Evolutionary conservation across 75 land plant species (phyloP).

Genomic region (Selaginella moellendorffii): DNA sequence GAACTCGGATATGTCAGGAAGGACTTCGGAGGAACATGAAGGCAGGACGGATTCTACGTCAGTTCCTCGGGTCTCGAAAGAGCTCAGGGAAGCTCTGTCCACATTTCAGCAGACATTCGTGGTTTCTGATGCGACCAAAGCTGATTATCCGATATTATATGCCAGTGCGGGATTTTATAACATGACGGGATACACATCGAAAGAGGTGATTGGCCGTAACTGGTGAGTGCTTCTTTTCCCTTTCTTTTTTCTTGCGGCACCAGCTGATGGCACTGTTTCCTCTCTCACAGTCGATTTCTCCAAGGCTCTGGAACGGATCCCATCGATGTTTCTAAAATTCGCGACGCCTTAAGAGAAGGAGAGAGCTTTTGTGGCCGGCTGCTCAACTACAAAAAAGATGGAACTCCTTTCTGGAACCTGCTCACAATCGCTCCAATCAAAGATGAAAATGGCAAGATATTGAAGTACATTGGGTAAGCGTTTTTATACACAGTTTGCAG

Average conservation of each 20-base stretch:
- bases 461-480: constrained; percentile 69
- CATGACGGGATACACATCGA: constrained; percentile 76
- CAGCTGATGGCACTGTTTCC: background rate
- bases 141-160: constrained; percentile 61
- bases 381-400: constrained; percentile 87
- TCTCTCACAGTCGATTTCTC: constrained; percentile 61
- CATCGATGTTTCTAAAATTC: constrained; percentile 54
- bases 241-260: background rate
- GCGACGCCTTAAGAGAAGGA: constrained; percentile 42
- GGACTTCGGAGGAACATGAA: background rate
- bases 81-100: constrained; percentile 64
- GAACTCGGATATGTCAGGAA: background rate
- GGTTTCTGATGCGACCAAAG: constrained; percentile 72
- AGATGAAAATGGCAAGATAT: constrained; percentile 56
- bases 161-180: constrained; percentile 87
- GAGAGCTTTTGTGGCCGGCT: constrained; percentile 57
- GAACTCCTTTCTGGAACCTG: constrained; percentile 84
- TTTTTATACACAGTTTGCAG: too few species aligned
- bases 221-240: constrained; percentile 27
- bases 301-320: constrained; percentile 65
- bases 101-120: constrained; percentile 83
- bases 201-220: constrained; percentile 66
- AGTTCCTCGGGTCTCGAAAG: constrained; percentile 54
- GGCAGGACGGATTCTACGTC: too few species aligned
- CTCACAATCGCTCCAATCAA: constrained; percentile 78